Evolutionary conservation across 371 early-diverging fungal species (phyloP), one percentile per base, ranked within the genome.

Genomic region (Sporodiniella umbellata): DNA sequence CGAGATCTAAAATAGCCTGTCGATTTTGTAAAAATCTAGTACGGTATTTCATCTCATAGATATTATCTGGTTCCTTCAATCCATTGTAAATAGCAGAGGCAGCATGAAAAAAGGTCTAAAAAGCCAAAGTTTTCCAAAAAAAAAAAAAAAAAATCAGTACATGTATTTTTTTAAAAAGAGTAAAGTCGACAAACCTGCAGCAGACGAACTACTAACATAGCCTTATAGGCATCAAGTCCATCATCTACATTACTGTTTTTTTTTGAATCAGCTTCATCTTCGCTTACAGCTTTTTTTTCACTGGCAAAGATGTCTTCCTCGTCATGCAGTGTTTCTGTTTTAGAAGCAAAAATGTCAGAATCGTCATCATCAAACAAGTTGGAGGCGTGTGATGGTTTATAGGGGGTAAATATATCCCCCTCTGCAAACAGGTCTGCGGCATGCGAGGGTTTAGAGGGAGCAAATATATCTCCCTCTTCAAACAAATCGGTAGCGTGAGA

Each of bases 41-140:
- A 4, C 54, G 58, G 8, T 54, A 58, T 2, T 35, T 33, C 2
- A 17, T 26, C 42, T 61, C 61, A 31, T 52, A 35, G 0, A 31
- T n/a, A 18, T 58, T 39, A 12, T 51, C 54, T 18, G 54, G 43
- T 12, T 48, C 45, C 3, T 46, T 39, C 8, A 46, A 51, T 4
- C 51, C 46, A 37, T 64, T 58, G 17, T 64, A 65, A n/a, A 69
- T 18, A 5, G 66, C 54, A 17, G 78, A 55, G 1, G 67, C 67
- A 24, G 60, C 58, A 54, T 71, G 69, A 24, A 77, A 66, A 23
- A 72, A 53, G 0, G 65, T 69, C 74, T 75, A 47, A 30, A 4
- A 8, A 17, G 12, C 21, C 14, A 30, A 4, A 28, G 30, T 28
- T 28, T 28, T 10, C 4, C 30, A 28, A 28, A n/a, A n/a, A n/a